A percentile compares a stretch with the other conserved stretches of the same genome.
These are phyloP conservation scores for Penicillium maclennaniae DNA, from an alignment of 495 filamentous ascomycete species.

Conservation along the genomic window DNA sequence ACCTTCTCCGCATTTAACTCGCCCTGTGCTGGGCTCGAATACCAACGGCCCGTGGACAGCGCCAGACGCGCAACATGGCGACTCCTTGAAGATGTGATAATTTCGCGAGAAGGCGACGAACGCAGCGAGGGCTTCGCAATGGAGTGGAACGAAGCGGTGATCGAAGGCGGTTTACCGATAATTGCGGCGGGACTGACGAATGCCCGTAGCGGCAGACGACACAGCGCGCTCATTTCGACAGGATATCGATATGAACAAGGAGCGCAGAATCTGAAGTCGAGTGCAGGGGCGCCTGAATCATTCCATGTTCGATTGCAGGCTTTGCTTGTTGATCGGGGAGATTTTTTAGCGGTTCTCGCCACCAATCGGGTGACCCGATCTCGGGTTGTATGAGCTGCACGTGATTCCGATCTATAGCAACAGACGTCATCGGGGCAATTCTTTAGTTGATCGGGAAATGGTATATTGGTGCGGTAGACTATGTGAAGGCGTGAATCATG, in stretches of 20 bases:
- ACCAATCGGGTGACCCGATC: constrained; percentile 26
- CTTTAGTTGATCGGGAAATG: not conserved
- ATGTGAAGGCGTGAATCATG: too few relatives aligned
- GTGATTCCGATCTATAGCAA: constrained; percentile 9
- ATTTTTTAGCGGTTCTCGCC: constrained; percentile 28
- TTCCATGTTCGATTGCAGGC: constrained; percentile 9
- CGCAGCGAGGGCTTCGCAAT: constrained; percentile 1
- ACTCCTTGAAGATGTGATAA: not conserved
- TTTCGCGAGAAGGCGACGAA: constrained; percentile 1
- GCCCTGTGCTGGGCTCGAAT: constrained; percentile 16
- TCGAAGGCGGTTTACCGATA: constrained; percentile 21
- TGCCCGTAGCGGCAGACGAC: constrained; percentile 39
- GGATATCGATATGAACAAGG: constrained; percentile 1
- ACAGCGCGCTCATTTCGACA: constrained; percentile 38
- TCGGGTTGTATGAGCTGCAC: constrained; percentile 9
- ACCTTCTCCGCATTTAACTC: constrained; percentile 9
- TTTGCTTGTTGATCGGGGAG: constrained; percentile 20
- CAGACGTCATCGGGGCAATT: constrained; percentile 8
- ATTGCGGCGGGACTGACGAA: constrained; percentile 33
- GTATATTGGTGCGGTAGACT: too few relatives aligned
- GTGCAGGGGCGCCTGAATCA: constrained; percentile 6
- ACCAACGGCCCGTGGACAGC: constrained; percentile 6
- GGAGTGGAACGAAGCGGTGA: constrained; percentile 7
- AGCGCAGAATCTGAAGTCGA: constrained; percentile 1
- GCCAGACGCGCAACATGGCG: not conserved